Conservation (phyloP, 2,329 filamentous ascomycete species). For the Diaporthe velutina region DNA sequence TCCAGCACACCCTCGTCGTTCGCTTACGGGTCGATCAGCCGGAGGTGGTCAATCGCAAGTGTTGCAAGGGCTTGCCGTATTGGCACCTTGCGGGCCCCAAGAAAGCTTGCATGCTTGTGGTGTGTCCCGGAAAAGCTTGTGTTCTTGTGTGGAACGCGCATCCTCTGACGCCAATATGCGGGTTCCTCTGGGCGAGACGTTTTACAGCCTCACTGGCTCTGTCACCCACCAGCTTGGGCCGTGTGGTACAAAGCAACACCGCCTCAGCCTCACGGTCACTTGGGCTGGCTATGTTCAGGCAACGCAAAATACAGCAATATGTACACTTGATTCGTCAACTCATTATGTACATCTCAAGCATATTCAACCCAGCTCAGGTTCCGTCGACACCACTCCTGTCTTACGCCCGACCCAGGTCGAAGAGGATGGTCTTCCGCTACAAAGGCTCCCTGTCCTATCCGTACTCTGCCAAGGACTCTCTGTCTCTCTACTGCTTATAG, state of each 20-base stretch:
- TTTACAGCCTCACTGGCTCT: background rate
- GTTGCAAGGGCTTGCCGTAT: no score
- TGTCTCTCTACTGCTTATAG: background rate
- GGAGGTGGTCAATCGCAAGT: background rate
- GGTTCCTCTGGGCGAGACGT: background rate
- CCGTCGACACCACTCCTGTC: background rate
- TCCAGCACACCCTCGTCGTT: background rate
- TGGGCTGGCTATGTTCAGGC: background rate
- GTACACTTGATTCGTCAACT: background rate
- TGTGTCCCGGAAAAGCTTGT: background rate
- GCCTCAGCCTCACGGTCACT: background rate
- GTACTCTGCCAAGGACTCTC: no score
- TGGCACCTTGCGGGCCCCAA: background rate
- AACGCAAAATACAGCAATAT: background rate
- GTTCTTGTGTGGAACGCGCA: background rate
- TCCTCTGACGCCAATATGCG: background rate
- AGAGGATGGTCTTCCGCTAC: background rate
- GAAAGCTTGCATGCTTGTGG: background rate
- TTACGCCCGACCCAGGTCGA: no score
- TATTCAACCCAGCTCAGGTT: background rate
- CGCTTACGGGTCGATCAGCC: conserved; percentile 2
- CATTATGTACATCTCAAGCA: conserved; percentile 18
- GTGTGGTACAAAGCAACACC: background rate
- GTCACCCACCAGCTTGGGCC: background rate
- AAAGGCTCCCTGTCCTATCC: background rate